phyloP scores from a whole-genome alignment of 2,329 filamentous ascomycete genomes.

The Chrysoporthe puriensis region DNA sequence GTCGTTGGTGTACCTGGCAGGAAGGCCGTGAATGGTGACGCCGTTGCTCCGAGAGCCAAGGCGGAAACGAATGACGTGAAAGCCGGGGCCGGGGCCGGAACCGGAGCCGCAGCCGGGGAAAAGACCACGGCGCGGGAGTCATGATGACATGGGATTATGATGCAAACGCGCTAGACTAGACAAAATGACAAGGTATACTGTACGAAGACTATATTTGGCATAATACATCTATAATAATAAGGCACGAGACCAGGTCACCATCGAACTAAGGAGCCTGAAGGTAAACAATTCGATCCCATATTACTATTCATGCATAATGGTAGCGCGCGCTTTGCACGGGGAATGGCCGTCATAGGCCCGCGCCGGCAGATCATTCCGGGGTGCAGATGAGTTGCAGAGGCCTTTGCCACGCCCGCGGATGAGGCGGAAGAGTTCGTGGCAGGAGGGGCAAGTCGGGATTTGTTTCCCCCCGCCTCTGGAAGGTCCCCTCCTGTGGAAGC shows the following conservation, averaged over 20 bases:
- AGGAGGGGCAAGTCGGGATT: too few species aligned
- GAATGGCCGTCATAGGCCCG: too few species aligned
- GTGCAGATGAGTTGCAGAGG: too few species aligned
- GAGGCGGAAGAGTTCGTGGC: too few species aligned
- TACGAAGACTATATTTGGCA: neutral
- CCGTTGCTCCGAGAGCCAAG: neutral
- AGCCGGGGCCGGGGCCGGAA: neutral
- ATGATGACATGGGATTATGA: neutral
- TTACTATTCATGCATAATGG: neutral
- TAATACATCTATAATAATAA: neutral
- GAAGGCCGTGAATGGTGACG: conserved; percentile 9
- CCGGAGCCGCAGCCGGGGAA: neutral
- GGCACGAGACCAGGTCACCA: neutral
- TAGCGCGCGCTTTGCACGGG: neutral
- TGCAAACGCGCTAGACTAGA: neutral
- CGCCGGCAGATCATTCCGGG: too few species aligned
- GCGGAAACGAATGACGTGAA: conserved; percentile 8
- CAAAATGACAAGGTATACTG: neutral
- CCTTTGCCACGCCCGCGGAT: too few species aligned
- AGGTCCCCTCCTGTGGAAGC: too few species aligned
- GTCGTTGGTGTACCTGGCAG: conserved; percentile 15
- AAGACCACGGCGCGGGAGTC: conserved; percentile 9
- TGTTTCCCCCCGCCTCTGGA: too few species aligned
- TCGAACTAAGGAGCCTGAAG: neutral
- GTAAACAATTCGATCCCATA: neutral